Percentiles rank a stretch among this genome's conserved stretches.
Evolutionary conservation across 1,139 yeast species (phyloP).

Genomic region (Candida dubliniensis): DNA sequence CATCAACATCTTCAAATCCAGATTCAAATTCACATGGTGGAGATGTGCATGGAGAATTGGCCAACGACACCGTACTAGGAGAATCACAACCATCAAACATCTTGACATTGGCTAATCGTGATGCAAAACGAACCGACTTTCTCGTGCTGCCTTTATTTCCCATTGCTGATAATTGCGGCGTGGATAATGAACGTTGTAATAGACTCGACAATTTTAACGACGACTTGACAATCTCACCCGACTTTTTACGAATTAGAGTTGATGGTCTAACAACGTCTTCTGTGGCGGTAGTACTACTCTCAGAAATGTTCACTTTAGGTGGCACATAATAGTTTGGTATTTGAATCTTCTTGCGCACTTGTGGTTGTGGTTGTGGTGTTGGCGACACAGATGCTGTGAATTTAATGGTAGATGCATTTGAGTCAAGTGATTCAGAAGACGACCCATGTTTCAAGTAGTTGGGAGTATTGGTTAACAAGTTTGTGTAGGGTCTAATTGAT

Average conservation of each 20-base stretch:
- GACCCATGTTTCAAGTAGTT: constrained; percentile 7
- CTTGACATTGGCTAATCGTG: constrained; percentile 37
- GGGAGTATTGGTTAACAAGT: constrained; percentile 1
- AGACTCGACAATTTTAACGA: constrained; percentile 35
- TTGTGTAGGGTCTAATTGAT: constrained; percentile 8
- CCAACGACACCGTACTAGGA: constrained; percentile 39
- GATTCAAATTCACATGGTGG: constrained; percentile 19
- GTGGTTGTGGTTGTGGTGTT: constrained; percentile 2
- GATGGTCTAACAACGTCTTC: constrained; percentile 8
- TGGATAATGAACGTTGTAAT: constrained; percentile 24
- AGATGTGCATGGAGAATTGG: constrained; percentile 36
- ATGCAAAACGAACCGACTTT: constrained; percentile 41
- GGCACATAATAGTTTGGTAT: constrained; percentile 16
- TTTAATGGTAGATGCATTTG: constrained; percentile 14
- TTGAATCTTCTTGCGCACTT: constrained; percentile 7
- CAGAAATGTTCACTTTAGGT: constrained; percentile 9
- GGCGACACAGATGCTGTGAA: constrained; percentile 8
- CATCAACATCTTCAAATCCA: constrained; percentile 13
- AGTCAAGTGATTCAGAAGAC: constrained; percentile 14
- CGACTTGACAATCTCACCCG: constrained; percentile 42
- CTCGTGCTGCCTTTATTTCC: constrained; percentile 9
- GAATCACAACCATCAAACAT: constrained; percentile 45
- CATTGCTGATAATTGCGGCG: constrained; percentile 22
- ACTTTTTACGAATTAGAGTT: constrained; percentile 33
- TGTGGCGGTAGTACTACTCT: constrained; percentile 2